Evolutionary conservation across 805 yeast genomes (phyloP).

Genomic region (Scheffersomyces stipitis): DNA sequence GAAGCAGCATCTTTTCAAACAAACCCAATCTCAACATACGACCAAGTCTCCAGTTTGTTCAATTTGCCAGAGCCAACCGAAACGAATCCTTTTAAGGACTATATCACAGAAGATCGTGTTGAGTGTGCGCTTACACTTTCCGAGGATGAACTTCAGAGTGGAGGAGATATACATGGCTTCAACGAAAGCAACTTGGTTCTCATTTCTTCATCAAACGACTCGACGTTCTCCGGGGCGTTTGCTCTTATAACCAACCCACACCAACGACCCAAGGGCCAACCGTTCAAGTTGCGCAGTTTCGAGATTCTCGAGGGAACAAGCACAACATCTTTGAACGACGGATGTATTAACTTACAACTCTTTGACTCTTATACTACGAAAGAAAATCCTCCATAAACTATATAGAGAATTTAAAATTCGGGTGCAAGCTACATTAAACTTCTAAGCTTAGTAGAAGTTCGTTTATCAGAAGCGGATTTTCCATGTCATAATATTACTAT

Average conservation of each 20-base stretch:
- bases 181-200: constrained; percentile 28
- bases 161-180: constrained; percentile 32
- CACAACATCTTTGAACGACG: constrained; percentile 23
- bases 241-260: not conserved
- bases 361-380: constrained; percentile 42
- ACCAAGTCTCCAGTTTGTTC: constrained; percentile 18
- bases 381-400: constrained; percentile 37
- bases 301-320: constrained; percentile 38
- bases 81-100: constrained; percentile 17
- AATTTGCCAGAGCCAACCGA: constrained; percentile 29
- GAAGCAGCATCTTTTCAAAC: not conserved
- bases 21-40: not conserved
- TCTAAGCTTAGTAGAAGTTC: no score
- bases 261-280: constrained; percentile 5
- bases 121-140: constrained; percentile 26
- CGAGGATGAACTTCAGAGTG: constrained; percentile 27
- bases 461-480: no score
- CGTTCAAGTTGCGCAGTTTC: constrained; percentile 34
- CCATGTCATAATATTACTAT: no score
- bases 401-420: not conserved
- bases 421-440: no score
- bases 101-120: constrained; percentile 14
- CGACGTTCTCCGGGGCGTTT: constrained; percentile 7
- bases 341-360: constrained; percentile 35
- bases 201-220: constrained; percentile 9